Evolutionary conservation across 1,284 basidiomycete genomes (phyloP).

Genomic region (Tilletiopsis washingtonensis): DNA sequence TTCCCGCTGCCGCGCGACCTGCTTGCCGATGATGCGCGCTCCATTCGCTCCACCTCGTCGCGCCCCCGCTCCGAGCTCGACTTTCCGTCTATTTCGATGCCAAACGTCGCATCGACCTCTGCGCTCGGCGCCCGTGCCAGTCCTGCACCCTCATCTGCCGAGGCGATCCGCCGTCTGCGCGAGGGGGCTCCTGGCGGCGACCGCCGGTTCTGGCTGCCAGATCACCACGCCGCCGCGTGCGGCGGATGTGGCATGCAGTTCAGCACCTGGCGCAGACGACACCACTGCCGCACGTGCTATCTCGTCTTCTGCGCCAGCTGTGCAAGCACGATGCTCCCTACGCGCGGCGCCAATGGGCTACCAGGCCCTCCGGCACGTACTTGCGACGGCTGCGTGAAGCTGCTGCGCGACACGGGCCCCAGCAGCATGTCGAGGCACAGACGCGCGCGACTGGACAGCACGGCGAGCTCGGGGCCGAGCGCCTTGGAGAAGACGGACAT

Average conservation of each 20-base stretch:
- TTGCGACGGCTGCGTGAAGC: conserved; percentile 87
- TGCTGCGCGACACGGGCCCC: conserved; percentile 59
- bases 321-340: conserved; percentile 94
- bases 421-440: neutral
- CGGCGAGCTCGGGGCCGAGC: neutral
- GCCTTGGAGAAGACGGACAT: conserved; percentile 10
- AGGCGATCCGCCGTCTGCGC: conserved; percentile 8
- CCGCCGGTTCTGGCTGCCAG: conserved; percentile 50
- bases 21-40: conserved; percentile 37
- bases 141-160: neutral
- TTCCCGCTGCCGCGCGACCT: conserved; percentile 37
- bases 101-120: neutral
- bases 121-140: neutral
- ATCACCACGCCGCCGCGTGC: conserved; percentile 80
- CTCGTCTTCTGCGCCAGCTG: conserved; percentile 53
- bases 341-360: conserved; percentile 61
- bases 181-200: conserved; percentile 1
- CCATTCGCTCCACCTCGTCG: conserved; percentile 28
- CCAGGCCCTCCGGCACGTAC: conserved; percentile 63
- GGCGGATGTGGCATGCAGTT: conserved; percentile 41
- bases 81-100: neutral
- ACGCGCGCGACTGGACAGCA: neutral
- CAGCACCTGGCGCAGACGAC: conserved; percentile 39
- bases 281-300: conserved; percentile 46
- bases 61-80: conserved; percentile 23